These are phyloP conservation scores for Metahyphopichia silvanorum DNA, from an alignment of 805 yeast genomes.

Conservation along the genomic window DNA sequence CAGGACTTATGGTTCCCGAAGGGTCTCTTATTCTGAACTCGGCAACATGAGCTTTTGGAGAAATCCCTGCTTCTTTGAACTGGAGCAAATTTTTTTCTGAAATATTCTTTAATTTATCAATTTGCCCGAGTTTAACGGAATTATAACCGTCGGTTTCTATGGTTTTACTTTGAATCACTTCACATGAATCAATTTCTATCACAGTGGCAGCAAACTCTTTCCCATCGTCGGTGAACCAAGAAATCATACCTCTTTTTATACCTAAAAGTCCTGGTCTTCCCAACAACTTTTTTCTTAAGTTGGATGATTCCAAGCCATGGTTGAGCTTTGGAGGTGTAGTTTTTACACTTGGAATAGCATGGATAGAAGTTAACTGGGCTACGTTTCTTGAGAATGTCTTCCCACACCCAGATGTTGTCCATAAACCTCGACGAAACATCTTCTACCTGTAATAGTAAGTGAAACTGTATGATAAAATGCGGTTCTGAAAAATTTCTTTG, in stretches of 20 bases:
- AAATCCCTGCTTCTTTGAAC: constrained; percentile 72
- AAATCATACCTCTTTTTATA: constrained; percentile 85
- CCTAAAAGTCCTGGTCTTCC: constrained; percentile 83
- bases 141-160: constrained; percentile 71
- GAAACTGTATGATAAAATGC: too few relatives aligned
- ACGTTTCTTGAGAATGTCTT: too few relatives aligned
- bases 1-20: constrained; percentile 66
- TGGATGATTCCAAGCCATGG: constrained; percentile 67
- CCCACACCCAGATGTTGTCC: too few relatives aligned
- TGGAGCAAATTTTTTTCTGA: constrained; percentile 58
- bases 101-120: constrained; percentile 63
- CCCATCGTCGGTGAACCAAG: constrained; percentile 74
- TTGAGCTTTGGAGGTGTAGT: constrained; percentile 51
- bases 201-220: constrained; percentile 79
- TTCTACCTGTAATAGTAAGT: too few relatives aligned
- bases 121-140: constrained; percentile 86
- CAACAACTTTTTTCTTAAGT: constrained; percentile 69
- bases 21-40: constrained; percentile 79
- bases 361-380: constrained; percentile 48
- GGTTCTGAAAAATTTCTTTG: too few relatives aligned
- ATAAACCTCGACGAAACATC: too few relatives aligned
- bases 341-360: constrained; percentile 46
- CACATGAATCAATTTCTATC: constrained; percentile 81
- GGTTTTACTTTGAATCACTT: constrained; percentile 75
- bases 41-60: constrained; percentile 72